A percentile compares a stretch with the other conserved stretches of the same genome.
Conservation (phyloP, 164 flowering plant species). For the Houttuynia cordata region DNA sequence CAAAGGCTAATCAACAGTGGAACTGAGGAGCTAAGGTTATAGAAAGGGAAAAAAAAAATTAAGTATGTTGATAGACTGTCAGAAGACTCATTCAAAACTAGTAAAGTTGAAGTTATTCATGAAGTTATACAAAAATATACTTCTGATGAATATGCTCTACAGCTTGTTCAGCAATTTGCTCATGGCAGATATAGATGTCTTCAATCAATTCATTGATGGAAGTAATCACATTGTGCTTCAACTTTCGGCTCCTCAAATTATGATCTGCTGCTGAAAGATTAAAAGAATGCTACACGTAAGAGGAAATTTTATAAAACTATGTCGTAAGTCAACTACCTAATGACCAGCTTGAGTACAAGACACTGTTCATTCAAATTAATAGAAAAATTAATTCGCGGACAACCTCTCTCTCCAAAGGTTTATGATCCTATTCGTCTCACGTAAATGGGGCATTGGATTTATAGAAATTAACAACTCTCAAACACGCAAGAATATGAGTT, state of each 20-base stretch:
- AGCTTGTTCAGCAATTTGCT: conserved; percentile 97
- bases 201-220: conserved; percentile 89
- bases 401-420: no score
- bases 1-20: background rate
- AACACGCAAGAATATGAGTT: no score
- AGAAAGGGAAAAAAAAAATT: background rate
- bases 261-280: conserved; percentile 67
- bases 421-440: no score
- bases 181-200: conserved; percentile 87
- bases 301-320: background rate
- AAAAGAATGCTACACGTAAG: conserved; percentile 4
- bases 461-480: no score
- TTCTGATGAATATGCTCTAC: conserved; percentile 99
- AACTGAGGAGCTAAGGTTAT: background rate
- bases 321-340: no score
- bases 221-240: conserved; percentile 95
- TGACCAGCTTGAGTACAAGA: no score
- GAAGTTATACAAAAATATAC: conserved; percentile 20
- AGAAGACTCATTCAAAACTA: no score
- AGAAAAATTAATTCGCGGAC: no score
- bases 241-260: conserved; percentile 60
- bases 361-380: no score
- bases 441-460: no score
- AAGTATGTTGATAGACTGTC: background rate
- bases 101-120: no score